Conservation (phyloP, 2,329 filamentous ascomycete genomes). For the Botrytis squamosa region DNA sequence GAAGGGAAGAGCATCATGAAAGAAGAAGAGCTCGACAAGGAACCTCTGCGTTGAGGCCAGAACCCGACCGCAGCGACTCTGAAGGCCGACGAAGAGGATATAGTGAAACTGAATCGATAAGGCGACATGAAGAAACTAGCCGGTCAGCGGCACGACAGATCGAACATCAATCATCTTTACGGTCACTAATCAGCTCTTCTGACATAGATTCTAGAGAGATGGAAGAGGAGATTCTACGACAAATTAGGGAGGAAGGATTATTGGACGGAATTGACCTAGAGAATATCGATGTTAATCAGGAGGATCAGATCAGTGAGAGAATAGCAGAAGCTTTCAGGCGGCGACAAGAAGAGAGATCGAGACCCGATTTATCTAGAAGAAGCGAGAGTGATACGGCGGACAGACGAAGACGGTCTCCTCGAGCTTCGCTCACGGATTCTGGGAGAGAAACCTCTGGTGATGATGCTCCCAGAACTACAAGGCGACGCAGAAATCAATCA, state of each 20-base stretch:
- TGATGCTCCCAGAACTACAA: conserved; percentile 29
- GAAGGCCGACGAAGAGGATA: conserved; percentile 33
- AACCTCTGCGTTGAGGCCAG: conserved; percentile 22
- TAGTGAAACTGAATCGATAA: conserved; percentile 33
- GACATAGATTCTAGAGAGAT: conserved; percentile 76
- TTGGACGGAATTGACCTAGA: conserved; percentile 86
- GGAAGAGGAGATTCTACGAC: conserved; percentile 82
- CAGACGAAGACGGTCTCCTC: conserved; percentile 35
- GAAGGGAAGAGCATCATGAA: conserved; percentile 39
- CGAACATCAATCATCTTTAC: conserved; percentile 85
- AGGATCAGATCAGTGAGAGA: conserved; percentile 85
- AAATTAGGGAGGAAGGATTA: conserved; percentile 84
- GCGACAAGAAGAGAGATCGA: conserved; percentile 64
- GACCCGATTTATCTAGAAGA: conserved; percentile 48
- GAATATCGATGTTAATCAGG: conserved; percentile 77
- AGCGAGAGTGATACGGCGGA: conserved; percentile 34
- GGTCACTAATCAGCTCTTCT: conserved; percentile 78
- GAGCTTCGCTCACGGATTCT: conserved; percentile 31
- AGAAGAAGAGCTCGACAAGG: conserved; percentile 33
- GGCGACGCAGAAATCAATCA: conserved; percentile 44
- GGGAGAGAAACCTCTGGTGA: conserved; percentile 34
- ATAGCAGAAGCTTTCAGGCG: conserved; percentile 87
- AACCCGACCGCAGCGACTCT: conserved; percentile 25
- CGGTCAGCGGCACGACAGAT: conserved; percentile 54
- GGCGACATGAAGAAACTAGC: conserved; percentile 34